A percentile compares a stretch with the other conserved stretches of the same genome.
phyloP scores from a whole-genome alignment of 257 asterid species.

The Ehretia macrophylla region DNA sequence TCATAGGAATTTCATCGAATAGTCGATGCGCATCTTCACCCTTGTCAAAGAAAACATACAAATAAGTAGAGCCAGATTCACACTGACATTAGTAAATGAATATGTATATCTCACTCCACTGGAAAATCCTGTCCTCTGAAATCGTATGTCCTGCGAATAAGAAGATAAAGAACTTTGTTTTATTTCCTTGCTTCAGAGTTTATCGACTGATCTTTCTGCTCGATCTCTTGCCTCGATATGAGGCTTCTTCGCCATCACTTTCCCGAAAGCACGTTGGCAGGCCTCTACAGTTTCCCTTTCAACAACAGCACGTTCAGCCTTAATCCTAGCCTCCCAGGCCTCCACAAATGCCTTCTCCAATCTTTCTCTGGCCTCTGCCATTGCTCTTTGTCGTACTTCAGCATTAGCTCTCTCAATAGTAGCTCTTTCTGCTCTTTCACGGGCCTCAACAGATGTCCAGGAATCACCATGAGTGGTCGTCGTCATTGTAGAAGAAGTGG shows the following conservation, averaged over 20 bases:
- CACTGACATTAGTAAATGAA: slow-evolving; percentile 57
- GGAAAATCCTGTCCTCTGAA: slow-evolving; percentile 37
- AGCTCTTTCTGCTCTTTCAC: slow-evolving; percentile 61
- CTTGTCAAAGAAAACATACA: too few relatives aligned
- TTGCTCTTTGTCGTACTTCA: slow-evolving; percentile 61
- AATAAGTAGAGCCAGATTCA: too few relatives aligned
- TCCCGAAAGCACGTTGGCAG: slow-evolving; percentile 71
- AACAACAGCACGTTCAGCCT: slow-evolving; percentile 76
- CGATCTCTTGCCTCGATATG: slow-evolving; percentile 30
- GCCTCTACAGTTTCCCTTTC: slow-evolving; percentile 90
- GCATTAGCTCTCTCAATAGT: slow-evolving; percentile 54
- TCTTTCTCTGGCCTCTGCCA: slow-evolving; percentile 62
- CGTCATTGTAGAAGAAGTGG: too few relatives aligned
- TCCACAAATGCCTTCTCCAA: slow-evolving; percentile 52
- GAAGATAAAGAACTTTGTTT: slow-evolving; percentile 49
- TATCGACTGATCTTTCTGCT: slow-evolving; percentile 49
- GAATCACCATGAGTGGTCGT: too few relatives aligned
- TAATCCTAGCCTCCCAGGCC: slow-evolving; percentile 52
- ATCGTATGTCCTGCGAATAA: slow-evolving; percentile 43
- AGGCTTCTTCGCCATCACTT: slow-evolving; percentile 52
- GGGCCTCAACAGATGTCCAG: slow-evolving; percentile 58
- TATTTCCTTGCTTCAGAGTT: slow-evolving; percentile 48
- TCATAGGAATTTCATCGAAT: too few relatives aligned
- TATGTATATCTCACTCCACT: slow-evolving; percentile 40
- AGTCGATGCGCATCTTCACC: too few relatives aligned